Evolutionary conservation across 257 asterid species (phyloP).

Genomic region (Jaltomata sinuosa): DNA sequence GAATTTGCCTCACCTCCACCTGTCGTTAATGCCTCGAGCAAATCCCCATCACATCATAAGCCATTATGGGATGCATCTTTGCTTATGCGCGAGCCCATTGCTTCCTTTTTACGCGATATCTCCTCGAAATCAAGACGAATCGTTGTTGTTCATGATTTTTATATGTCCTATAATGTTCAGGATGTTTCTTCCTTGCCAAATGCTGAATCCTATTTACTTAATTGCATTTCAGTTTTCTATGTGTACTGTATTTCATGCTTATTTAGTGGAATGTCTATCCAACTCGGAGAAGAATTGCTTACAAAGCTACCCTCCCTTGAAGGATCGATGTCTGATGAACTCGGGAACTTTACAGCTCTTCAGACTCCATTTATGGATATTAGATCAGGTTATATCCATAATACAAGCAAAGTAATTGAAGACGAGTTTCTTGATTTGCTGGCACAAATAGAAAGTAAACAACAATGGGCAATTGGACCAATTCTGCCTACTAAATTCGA

Average conservation of each 20-base stretch:
- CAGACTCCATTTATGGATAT: slow-evolving; percentile 21
- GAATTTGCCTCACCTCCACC: slow-evolving; percentile 16
- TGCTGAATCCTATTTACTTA: slow-evolving; percentile 37
- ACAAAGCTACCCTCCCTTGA: slow-evolving; percentile 22
- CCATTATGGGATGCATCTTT: slow-evolving; percentile 22
- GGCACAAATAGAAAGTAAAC: slow-evolving; percentile 11
- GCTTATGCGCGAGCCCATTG: slow-evolving; percentile 31
- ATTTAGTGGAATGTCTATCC: slow-evolving; percentile 22
- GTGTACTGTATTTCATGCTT: slow-evolving; percentile 36
- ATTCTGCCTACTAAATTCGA: slow-evolving; percentile 24
- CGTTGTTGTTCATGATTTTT: slow-evolving; percentile 27
- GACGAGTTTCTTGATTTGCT: slow-evolving; percentile 31
- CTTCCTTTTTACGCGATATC: slow-evolving; percentile 12
- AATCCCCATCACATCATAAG: slow-evolving; percentile 33
- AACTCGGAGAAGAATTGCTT: slow-evolving; percentile 18
- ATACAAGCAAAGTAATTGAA: slow-evolving; percentile 47
- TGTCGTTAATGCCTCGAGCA: neutral
- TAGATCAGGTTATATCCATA: slow-evolving; percentile 50
- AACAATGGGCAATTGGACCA: slow-evolving; percentile 69
- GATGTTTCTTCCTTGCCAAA: slow-evolving; percentile 25
- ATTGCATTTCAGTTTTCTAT: slow-evolving; percentile 33
- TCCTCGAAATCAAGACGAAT: slow-evolving; percentile 15
- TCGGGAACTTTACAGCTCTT: slow-evolving; percentile 8
- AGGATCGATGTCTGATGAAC: slow-evolving; percentile 28
- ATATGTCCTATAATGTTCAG: slow-evolving; percentile 44